Evolutionary conservation across 257 asterid genomes (phyloP).

Genomic region (Solanum chiquidenum): DNA sequence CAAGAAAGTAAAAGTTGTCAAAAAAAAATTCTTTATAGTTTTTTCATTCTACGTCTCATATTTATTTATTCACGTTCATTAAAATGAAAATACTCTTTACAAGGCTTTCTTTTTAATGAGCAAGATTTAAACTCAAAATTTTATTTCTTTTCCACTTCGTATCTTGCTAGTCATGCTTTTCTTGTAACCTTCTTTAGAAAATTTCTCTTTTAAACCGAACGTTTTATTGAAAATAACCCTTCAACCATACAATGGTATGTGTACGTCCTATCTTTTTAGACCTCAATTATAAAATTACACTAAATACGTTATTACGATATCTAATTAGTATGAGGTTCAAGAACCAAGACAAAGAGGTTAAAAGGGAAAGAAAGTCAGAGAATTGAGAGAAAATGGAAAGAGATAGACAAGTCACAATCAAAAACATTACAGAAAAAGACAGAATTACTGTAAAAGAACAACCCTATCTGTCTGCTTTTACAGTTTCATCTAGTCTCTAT

Average conservation of each 20-base stretch:
- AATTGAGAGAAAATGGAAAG: slow-evolving; percentile 1
- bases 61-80: not conserved
- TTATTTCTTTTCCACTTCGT: too few relatives aligned
- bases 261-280: too few relatives aligned
- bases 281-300: too few relatives aligned
- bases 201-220: too few relatives aligned
- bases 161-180: not conserved
- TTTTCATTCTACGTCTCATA: not conserved
- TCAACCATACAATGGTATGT: accelerated
- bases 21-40: accelerated
- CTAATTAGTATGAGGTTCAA: slow-evolving; percentile 1
- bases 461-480: not conserved
- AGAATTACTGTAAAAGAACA: not conserved
- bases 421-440: not conserved
- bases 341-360: slow-evolving; percentile 4
- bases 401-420: slow-evolving; percentile 32
- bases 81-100: too few relatives aligned
- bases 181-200: not conserved
- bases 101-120: too few relatives aligned
- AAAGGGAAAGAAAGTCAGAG: slow-evolving; percentile 11
- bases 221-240: not conserved
- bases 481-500: slow-evolving; percentile 1
- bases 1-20: not conserved
- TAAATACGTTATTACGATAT: not conserved
- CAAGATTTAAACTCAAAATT: too few relatives aligned